Percentiles rank a stretch among this genome's conserved stretches.
phyloP scores from a whole-genome alignment of 2,329 filamentous ascomycete species.

The Pestalotiopsis sp. region DNA sequence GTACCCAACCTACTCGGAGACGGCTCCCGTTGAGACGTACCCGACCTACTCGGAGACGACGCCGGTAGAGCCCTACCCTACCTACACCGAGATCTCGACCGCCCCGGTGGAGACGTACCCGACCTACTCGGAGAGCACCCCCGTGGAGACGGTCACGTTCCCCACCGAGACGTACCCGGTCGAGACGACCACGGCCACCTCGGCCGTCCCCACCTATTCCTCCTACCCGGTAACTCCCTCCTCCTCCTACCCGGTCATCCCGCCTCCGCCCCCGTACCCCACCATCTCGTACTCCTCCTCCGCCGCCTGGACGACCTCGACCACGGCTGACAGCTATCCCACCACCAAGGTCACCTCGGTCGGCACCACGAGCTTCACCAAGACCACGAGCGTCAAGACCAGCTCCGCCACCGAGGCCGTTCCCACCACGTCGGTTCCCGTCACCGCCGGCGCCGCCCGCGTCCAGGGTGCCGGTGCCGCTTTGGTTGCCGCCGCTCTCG shows the following conservation, averaged over 20 bases:
- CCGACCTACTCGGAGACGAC: background rate
- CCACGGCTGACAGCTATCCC: background rate
- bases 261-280: background rate
- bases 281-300: background rate
- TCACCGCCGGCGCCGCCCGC: slow-evolving; percentile 11
- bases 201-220: background rate
- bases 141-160: background rate
- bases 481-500: slow-evolving; percentile 4
- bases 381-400: background rate
- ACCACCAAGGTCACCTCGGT: background rate
- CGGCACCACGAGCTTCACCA: background rate
- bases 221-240: background rate
- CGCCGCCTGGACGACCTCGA: background rate
- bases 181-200: background rate
- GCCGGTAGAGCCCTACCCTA: background rate
- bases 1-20: background rate
- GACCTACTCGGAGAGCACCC: background rate
- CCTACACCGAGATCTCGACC: background rate
- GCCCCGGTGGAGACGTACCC: background rate
- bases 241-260: background rate
- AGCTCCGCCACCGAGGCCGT: background rate
- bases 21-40: background rate
- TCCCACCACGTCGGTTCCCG: background rate
- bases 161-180: background rate
- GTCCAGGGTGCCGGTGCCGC: slow-evolving; percentile 9